Percentiles rank a stretch among this genome's conserved stretches.
These are phyloP conservation scores for Solanum gandarillasii DNA, from an alignment of 257 asterid genomes.

Conservation along the genomic window DNA sequence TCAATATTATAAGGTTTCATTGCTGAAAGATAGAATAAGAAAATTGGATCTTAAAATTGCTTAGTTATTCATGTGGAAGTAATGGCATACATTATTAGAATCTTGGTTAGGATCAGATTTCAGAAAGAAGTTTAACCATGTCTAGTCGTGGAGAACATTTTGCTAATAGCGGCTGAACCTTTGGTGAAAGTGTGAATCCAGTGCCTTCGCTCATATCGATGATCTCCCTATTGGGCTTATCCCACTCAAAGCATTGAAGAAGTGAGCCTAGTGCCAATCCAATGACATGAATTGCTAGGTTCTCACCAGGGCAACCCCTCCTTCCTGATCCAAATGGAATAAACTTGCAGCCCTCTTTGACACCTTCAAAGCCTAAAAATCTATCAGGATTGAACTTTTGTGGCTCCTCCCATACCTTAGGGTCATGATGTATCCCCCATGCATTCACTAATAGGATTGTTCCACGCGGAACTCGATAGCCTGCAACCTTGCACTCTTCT, in stretches of 20 bases:
- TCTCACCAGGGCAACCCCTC: conserved; percentile 72
- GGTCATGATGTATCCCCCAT: conserved; percentile 62
- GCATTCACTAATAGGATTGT: conserved; percentile 44
- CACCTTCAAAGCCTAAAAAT: conserved; percentile 12
- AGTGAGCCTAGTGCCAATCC: conserved; percentile 45
- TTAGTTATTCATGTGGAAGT: not conserved
- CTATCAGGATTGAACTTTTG: conserved; percentile 49
- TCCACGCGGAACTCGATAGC: conserved; percentile 35
- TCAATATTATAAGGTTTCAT: not conserved
- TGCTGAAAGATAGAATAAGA: not conserved
- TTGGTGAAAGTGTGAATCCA: conserved; percentile 34
- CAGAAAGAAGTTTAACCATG: conserved; percentile 15
- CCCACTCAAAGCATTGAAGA: conserved; percentile 73
- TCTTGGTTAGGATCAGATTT: conserved; percentile 4
- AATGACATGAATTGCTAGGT: conserved; percentile 34
- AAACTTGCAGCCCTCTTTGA: conserved; percentile 17
- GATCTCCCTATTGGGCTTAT: conserved; percentile 12
- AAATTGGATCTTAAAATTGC: not conserved
- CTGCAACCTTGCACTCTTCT: conserved; percentile 41
- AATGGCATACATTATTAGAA: not conserved
- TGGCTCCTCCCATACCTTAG: conserved; percentile 47
- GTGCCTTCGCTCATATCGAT: conserved; percentile 35
- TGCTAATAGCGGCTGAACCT: conserved; percentile 41
- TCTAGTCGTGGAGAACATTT: conserved; percentile 33
- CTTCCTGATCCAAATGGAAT: conserved; percentile 60